Percentiles rank a stretch among this genome's conserved stretches.
Conservation (phyloP, 306 rosid species). For the Ochetophila trinervis region DNA sequence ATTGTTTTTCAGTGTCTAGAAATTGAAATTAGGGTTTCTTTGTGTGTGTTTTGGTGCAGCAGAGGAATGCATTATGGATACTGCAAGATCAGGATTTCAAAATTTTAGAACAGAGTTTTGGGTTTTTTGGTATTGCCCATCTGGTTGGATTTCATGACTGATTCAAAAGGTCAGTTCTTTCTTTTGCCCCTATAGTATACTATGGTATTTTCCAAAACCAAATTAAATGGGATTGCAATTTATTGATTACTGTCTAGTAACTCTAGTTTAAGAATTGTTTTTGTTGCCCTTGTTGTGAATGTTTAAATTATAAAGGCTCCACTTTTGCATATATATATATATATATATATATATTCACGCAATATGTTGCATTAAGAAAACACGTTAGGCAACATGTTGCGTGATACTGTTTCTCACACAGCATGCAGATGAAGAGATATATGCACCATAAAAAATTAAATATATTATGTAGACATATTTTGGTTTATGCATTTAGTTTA, state of each 20-base stretch:
- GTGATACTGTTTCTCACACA: too few relatives aligned
- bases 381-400: too few relatives aligned
- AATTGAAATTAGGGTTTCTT: slow-evolving; percentile 53
- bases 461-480: too few relatives aligned
- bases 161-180: slow-evolving; percentile 35
- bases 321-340: too few relatives aligned
- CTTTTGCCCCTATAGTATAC: not conserved
- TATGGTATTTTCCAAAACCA: not conserved
- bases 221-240: not conserved
- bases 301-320: not conserved
- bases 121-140: slow-evolving; percentile 41
- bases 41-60: slow-evolving; percentile 11
- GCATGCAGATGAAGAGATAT: too few relatives aligned
- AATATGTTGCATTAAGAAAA: too few relatives aligned
- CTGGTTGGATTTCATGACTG: slow-evolving; percentile 23
- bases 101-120: slow-evolving; percentile 37
- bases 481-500: not conserved
- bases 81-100: slow-evolving; percentile 38
- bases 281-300: not conserved
- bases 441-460: too few relatives aligned
- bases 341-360: too few relatives aligned
- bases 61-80: slow-evolving; percentile 57
- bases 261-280: not conserved
- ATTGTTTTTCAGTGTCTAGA: slow-evolving; percentile 9
- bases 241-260: not conserved